These are phyloP conservation scores for Byssoonygena ceratinophila DNA, from an alignment of 2,329 filamentous ascomycete species.

Conservation along the genomic window DNA sequence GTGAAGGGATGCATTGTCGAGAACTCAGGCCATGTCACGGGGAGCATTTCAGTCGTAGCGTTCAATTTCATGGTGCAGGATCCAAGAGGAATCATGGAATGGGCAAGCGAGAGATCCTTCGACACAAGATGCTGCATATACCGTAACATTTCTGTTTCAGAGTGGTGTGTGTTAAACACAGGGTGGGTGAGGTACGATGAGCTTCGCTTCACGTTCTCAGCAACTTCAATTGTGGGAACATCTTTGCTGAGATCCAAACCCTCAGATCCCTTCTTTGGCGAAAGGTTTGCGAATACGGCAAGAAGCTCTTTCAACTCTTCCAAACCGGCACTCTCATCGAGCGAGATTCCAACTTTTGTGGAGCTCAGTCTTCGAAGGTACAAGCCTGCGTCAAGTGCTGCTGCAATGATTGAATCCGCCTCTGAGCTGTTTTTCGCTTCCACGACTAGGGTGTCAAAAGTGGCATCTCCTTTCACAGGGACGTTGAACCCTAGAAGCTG, in stretches of 20 bases:
- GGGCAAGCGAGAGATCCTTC: constrained; percentile 84
- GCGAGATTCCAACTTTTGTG: constrained; percentile 58
- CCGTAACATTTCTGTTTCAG: constrained; percentile 83
- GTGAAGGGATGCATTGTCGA: constrained; percentile 73
- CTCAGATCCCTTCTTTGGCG: constrained; percentile 25
- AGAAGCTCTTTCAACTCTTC: constrained; percentile 50
- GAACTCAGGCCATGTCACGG: constrained; percentile 66
- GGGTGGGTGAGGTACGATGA: constrained; percentile 75
- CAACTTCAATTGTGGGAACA: constrained; percentile 35
- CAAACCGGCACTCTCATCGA: constrained; percentile 61
- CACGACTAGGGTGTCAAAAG: constrained; percentile 75
- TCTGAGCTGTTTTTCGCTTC: constrained; percentile 44
- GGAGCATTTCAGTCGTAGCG: constrained; percentile 83
- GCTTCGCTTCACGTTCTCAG: constrained; percentile 54
- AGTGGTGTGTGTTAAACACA: constrained; percentile 90
- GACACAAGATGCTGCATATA: constrained; percentile 91
- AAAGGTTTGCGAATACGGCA: constrained; percentile 43
- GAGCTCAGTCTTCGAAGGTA: constrained; percentile 55
- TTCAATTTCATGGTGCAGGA: constrained; percentile 99
- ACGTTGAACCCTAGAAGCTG: constrained; percentile 54
- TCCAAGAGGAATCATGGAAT: constrained; percentile 95
- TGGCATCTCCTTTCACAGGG: constrained; percentile 47
- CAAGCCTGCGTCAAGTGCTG: constrained; percentile 44
- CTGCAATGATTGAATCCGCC: constrained; percentile 42
- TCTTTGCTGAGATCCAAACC: constrained; percentile 24